Conservation (phyloP, 2,329 filamentous ascomycete genomes). For the Cladorrhinum sp. region DNA sequence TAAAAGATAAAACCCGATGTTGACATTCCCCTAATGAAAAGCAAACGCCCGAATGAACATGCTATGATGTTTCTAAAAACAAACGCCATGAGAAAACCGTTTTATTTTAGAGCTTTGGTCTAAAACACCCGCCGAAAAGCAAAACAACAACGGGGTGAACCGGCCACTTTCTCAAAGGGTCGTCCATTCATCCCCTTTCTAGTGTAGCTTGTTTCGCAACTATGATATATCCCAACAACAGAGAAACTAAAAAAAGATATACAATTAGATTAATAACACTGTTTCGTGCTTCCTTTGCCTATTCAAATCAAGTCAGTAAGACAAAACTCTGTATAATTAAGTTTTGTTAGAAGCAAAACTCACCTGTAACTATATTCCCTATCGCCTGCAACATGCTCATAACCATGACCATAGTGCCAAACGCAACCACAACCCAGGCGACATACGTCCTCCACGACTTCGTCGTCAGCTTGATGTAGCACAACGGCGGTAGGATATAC, state of each 20-base stretch:
- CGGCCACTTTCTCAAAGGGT: background rate
- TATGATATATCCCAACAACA: background rate
- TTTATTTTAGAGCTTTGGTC: background rate
- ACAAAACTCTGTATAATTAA: background rate
- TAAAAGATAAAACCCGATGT: background rate
- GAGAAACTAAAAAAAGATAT: background rate
- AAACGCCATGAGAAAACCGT: background rate
- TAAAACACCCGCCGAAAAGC: background rate
- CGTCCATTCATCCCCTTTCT: background rate
- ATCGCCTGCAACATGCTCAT: conserved; percentile 32
- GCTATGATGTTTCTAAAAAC: background rate
- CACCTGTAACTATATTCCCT: conserved; percentile 32
- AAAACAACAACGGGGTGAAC: background rate
- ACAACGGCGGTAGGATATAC: conserved; percentile 91
- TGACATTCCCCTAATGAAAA: background rate
- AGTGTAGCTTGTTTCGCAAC: background rate
- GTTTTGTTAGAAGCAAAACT: background rate
- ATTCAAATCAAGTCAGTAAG: background rate
- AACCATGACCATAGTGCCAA: conserved; percentile 32
- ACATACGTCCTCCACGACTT: conserved; percentile 40
- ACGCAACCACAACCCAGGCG: conserved; percentile 29
- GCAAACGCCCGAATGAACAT: background rate
- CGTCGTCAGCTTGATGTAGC: conserved; percentile 89
- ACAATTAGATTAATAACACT: conserved; percentile 25
- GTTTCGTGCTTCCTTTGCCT: conserved; percentile 30